phyloP scores from a whole-genome alignment of 176 grass and related monocot species.

The Sorghum bicolor region DNA sequence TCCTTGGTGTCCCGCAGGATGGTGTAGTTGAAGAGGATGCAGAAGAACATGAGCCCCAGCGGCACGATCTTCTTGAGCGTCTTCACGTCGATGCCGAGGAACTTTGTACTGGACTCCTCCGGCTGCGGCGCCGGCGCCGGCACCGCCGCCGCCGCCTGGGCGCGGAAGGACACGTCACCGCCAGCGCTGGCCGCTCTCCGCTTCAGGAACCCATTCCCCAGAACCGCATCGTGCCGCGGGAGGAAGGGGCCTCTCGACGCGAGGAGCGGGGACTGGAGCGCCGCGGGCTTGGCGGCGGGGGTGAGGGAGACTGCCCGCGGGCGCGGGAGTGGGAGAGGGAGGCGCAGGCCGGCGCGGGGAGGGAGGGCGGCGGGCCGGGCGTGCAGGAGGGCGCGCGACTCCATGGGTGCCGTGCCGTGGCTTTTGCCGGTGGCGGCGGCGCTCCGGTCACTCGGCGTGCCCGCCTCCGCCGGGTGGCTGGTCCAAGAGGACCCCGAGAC shows the following conservation, averaged over 20 bases:
- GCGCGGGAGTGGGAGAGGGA: constrained; percentile 34
- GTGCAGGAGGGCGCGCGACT: constrained; percentile 36
- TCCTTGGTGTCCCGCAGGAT: constrained; percentile 90
- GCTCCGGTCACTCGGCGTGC: neutral
- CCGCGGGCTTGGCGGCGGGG: constrained; percentile 16
- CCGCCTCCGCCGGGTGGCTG: constrained; percentile 13
- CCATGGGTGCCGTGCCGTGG: constrained; percentile 15
- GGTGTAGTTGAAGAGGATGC: constrained; percentile 91
- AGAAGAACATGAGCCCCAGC: constrained; percentile 88
- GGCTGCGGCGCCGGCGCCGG: constrained; percentile 5
- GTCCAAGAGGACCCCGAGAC: constrained; percentile 12
- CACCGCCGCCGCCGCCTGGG: constrained; percentile 9
- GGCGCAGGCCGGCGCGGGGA: constrained; percentile 30
- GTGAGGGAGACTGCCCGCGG: constrained; percentile 17
- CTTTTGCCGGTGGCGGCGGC: neutral
- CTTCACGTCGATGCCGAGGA: constrained; percentile 54
- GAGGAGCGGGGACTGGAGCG: constrained; percentile 28
- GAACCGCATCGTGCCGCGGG: constrained; percentile 6
- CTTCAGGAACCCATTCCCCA: constrained; percentile 28
- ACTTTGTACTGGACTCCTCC: constrained; percentile 25
- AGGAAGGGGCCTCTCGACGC: constrained; percentile 17
- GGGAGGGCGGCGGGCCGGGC: constrained; percentile 36
- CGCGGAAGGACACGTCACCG: neutral
- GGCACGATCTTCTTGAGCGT: constrained; percentile 79
- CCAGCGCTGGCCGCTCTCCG: neutral